Percentiles rank a stretch among this genome's conserved stretches.
phyloP scores from a whole-genome alignment of 306 rosid species.

The Clitoria ternatea region DNA sequence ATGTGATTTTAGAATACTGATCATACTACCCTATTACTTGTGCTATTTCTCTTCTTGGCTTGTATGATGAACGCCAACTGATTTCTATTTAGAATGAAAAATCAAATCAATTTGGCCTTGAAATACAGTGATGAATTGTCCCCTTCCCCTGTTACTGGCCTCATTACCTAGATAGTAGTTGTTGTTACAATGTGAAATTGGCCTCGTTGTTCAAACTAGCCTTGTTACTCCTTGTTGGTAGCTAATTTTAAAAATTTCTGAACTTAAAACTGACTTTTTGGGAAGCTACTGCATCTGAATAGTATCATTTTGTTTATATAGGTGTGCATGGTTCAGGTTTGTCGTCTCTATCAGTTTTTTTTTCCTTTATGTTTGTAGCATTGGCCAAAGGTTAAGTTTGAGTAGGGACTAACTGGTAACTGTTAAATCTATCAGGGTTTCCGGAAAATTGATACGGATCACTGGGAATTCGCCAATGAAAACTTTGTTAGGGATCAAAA shows the following conservation, averaged over 20 bases:
- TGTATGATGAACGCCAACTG: too few relatives aligned
- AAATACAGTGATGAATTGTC: background rate
- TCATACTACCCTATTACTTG: background rate
- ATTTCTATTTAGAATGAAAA: background rate
- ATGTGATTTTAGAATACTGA: background rate
- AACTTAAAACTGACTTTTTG: background rate
- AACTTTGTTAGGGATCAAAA: conserved; percentile 73
- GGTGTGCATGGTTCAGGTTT: background rate
- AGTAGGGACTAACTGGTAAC: conserved; percentile 9
- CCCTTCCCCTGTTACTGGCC: background rate
- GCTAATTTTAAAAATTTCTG: background rate
- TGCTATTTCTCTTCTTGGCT: background rate
- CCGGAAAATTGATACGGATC: conserved; percentile 76
- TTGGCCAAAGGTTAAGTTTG: background rate
- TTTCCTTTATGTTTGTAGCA: background rate
- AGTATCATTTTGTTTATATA: background rate
- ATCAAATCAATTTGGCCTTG: background rate
- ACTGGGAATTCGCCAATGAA: conserved; percentile 85
- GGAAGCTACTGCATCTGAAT: background rate
- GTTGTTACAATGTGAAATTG: background rate
- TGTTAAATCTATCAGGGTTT: conserved; percentile 65
- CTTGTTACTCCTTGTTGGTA: background rate
- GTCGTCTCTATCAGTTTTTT: background rate
- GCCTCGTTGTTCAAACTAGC: background rate
- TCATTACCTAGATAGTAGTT: background rate